Conservation (phyloP, 2,329 filamentous ascomycete genomes). For the Xylaria sp. region DNA sequence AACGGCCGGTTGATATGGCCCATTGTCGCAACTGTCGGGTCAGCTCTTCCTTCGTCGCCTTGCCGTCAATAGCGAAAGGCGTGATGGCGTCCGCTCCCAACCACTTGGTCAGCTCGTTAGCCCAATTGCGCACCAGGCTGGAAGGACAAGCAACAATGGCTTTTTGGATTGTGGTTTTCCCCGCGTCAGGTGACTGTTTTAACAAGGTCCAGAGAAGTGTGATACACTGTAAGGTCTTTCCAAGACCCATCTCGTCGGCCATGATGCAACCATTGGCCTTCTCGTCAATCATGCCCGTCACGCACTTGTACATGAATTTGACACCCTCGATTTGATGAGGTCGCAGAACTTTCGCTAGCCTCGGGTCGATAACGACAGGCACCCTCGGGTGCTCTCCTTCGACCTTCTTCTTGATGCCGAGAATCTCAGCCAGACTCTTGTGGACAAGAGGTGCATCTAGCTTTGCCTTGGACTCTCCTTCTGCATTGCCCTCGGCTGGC, state of each 20-base stretch:
- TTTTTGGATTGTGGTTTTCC: conserved; percentile 92
- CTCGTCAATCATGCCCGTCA: conserved; percentile 93
- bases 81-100: conserved; percentile 89
- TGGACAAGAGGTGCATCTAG: conserved; percentile 86
- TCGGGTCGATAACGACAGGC: conserved; percentile 96
- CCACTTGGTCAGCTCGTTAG: conserved; percentile 97
- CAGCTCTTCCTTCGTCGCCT: conserved; percentile 93
- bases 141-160: conserved; percentile 97
- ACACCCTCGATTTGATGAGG: conserved; percentile 99
- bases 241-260: conserved; percentile 98
- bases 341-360: conserved; percentile 85
- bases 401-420: conserved; percentile 94
- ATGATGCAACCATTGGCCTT: conserved; percentile 98
- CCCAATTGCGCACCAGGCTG: conserved; percentile 97
- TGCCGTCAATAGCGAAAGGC: conserved; percentile 96
- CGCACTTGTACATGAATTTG: conserved; percentile 95
- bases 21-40: conserved; percentile 92
- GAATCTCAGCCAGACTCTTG: conserved; percentile 93
- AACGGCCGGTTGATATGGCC: conserved; percentile 90
- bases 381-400: conserved; percentile 83
- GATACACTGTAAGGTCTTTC: conserved; percentile 98
- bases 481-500: conserved; percentile 58
- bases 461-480: conserved; percentile 58
- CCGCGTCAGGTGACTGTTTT: conserved; percentile 96
- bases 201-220: conserved; percentile 95